A percentile compares a stretch with the other conserved stretches of the same genome.
Evolutionary conservation across 176 grass and related monocot species (phyloP).

Genomic region (Zea mays): Zm-B73-REFERENCE-NAM-5.0 NC_050101.1:171524001-171524500

Average conservation of each 20-base stretch:
- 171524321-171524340: not conserved
- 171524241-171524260: slow-evolving; percentile 17
- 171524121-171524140: slow-evolving; percentile 58
- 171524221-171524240: slow-evolving; percentile 51
- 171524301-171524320: not conserved
- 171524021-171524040: slow-evolving; percentile 66
- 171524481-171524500: not conserved
- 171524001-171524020: slow-evolving; percentile 41
- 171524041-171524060: slow-evolving; percentile 79
- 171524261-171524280: not conserved
- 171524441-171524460: not conserved
- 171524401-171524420: not conserved
- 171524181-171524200: slow-evolving; percentile 52
- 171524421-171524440: not conserved
- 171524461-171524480: not conserved
- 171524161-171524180: slow-evolving; percentile 68
- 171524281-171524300: not conserved
- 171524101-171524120: slow-evolving; percentile 44
- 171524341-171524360: not conserved
- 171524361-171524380: not conserved
- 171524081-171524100: slow-evolving; percentile 61
- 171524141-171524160: slow-evolving; percentile 46
- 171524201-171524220: slow-evolving; percentile 66
- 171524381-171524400: not conserved
- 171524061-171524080: slow-evolving; percentile 59